Evolutionary conservation across 352 stramenopile genomes (phyloP), one percentile per base, ranked within the genome.

Genomic region (Bremia lactucae): DNA sequence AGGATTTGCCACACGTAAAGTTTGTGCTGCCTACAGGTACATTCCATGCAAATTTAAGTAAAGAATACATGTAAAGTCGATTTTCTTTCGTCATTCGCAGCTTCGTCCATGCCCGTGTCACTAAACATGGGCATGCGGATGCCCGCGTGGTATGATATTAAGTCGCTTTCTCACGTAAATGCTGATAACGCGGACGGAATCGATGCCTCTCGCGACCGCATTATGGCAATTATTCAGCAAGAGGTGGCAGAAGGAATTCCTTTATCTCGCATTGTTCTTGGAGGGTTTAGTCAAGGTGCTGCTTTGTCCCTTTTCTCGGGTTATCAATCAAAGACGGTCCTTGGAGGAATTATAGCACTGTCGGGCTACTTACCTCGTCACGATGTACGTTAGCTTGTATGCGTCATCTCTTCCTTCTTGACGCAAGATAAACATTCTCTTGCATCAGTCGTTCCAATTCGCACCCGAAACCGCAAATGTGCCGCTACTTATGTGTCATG

Each of bases 91-190:
- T n/a, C 2, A 41, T 26, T 25, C 26, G 4, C 44, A 80, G 89
- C 93, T 16, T 51, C 69, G 18, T 83, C 69, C 15, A 81, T 87
- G 68, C 90, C 91, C 2, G 93, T 98, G 29, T 95, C 91, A 11
- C 75, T 97, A 52, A 98, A 98, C 53, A 92, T 89, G 66, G 91
- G 93, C 31, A 95, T 95, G 72, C 51, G 62, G 2, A 98, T 97
- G 87, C 83, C 87, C 2, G 77, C 79, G 2, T 98, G 94, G 77
- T 97, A 96, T 53, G 93, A 98, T 57, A 97, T 98, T 55, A 79
- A 82, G 43, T 90, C 89, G 34, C 63, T 97, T 10, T 65, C 72
- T 23, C 83, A 93, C 55, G 62, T 82, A 10, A 71, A 83, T 23
- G 88, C 84, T 44, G 87, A 97, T 55, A 71, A 79, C 13, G 88